Conservation (phyloP, 2,329 filamentous ascomycete species). For the Helotiales sp. region DNA sequence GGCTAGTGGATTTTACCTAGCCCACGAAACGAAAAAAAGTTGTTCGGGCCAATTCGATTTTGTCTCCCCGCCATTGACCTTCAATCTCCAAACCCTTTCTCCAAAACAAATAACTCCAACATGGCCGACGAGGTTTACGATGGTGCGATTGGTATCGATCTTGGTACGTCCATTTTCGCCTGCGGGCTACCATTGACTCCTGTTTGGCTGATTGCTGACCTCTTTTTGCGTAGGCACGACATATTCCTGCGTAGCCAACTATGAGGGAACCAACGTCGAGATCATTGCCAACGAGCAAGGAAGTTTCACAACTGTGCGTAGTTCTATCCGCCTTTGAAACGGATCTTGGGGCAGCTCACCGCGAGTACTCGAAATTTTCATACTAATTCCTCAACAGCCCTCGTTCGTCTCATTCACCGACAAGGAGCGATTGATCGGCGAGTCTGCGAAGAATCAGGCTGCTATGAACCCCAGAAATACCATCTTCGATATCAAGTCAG, state of each 20-base stretch:
- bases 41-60: constrained; percentile 7
- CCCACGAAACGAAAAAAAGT: too few relatives aligned
- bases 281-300: constrained; percentile 57
- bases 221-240: constrained; percentile 73
- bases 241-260: constrained; percentile 98
- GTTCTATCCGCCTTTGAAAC: neutral
- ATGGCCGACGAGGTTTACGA: constrained; percentile 99
- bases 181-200: neutral
- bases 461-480: constrained; percentile 99
- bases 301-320: neutral
- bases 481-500: constrained; percentile 98
- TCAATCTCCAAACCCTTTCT: constrained; percentile 16
- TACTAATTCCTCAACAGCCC: constrained; percentile 45
- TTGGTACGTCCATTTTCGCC: constrained; percentile 64
- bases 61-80: constrained; percentile 17
- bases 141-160: constrained; percentile 99
- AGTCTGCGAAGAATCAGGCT: constrained; percentile 99
- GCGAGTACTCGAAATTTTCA: neutral
- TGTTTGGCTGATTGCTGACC: constrained; percentile 26
- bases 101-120: constrained; percentile 42
- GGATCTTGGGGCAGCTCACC: too few relatives aligned
- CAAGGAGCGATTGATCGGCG: constrained; percentile 98
- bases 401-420: constrained; percentile 99
- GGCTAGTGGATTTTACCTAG: too few relatives aligned
- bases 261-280: constrained; percentile 99